phyloP scores from a whole-genome alignment of 768 basidiomycete genomes.

The Rubroboletus satanas region DNA sequence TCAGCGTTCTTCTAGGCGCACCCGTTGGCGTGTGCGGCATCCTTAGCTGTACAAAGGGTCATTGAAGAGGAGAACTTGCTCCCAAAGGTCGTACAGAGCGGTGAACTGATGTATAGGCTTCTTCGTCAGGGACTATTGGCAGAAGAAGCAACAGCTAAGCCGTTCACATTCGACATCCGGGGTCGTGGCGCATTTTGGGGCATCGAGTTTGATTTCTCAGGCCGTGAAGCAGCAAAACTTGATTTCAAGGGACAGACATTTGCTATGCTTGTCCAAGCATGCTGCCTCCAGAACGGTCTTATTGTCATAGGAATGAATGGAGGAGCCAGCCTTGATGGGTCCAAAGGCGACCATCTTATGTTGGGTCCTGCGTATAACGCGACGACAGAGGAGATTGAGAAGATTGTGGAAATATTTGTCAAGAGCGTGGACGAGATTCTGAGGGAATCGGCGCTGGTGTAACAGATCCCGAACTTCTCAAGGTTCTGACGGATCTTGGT shows the following conservation, averaged over 20 bases:
- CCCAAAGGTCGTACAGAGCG: constrained; percentile 55
- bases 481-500: background rate
- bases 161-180: constrained; percentile 74
- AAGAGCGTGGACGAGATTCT: constrained; percentile 63
- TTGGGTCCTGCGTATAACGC: constrained; percentile 81
- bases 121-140: constrained; percentile 52
- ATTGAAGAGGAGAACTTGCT: constrained; percentile 70
- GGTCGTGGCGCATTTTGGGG: constrained; percentile 84
- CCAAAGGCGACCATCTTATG: constrained; percentile 67
- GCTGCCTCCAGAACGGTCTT: constrained; percentile 60
- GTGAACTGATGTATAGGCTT: constrained; percentile 54
- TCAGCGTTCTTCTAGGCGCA: constrained; percentile 46
- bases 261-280: constrained; percentile 67
- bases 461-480: background rate
- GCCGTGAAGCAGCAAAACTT: constrained; percentile 37
- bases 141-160: constrained; percentile 55
- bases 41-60: constrained; percentile 77
- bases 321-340: constrained; percentile 65
- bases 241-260: constrained; percentile 54
- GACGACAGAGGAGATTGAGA: constrained; percentile 62
- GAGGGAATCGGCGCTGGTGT: constrained; percentile 32
- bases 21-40: constrained; percentile 72
- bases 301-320: constrained; percentile 74
- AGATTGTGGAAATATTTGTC: constrained; percentile 65
- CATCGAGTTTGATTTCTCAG: constrained; percentile 73